Percentiles rank a stretch among this genome's conserved stretches.
These are phyloP conservation scores for Aspergillus udagawae DNA, from an alignment of 2,329 filamentous ascomycete species.

Conservation along the genomic window DNA sequence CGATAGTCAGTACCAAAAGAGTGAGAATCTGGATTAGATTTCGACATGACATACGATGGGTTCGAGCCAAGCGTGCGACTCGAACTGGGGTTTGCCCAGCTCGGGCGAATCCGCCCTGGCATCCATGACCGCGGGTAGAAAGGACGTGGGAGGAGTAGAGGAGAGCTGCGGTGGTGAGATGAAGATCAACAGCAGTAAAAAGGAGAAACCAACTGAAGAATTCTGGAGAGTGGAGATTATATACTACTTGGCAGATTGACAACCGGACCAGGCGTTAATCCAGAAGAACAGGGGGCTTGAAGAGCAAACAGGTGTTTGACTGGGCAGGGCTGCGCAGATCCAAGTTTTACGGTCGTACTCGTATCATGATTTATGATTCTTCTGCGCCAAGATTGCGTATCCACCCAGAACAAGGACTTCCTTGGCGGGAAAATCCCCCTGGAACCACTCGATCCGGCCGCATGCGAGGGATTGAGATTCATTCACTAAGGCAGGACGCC, in stretches of 20 bases:
- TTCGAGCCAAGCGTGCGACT: slow-evolving; percentile 33
- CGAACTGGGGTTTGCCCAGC: slow-evolving; percentile 34
- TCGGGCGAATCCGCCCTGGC: slow-evolving; percentile 17
- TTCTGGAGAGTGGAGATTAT: background rate
- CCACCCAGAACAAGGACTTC: background rate
- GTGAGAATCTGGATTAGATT: background rate
- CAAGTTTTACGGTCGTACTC: background rate
- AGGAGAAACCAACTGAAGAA: background rate
- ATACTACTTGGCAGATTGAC: background rate
- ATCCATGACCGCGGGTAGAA: background rate
- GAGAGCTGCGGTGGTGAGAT: background rate
- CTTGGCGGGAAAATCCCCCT: background rate
- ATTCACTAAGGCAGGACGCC: background rate
- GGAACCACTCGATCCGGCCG: background rate
- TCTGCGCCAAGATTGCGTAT: background rate
- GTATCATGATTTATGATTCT: background rate
- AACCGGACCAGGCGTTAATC: background rate
- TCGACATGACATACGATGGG: slow-evolving; percentile 29
- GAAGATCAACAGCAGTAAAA: background rate
- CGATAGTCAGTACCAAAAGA: background rate
- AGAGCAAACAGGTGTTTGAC: background rate
- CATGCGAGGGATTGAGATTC: background rate
- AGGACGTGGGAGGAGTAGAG: background rate
- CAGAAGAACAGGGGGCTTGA: background rate
- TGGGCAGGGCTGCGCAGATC: background rate